These are phyloP conservation scores for Pisolithus orientalis DNA, from an alignment of 768 basidiomycete genomes.

Conservation along the genomic window DNA sequence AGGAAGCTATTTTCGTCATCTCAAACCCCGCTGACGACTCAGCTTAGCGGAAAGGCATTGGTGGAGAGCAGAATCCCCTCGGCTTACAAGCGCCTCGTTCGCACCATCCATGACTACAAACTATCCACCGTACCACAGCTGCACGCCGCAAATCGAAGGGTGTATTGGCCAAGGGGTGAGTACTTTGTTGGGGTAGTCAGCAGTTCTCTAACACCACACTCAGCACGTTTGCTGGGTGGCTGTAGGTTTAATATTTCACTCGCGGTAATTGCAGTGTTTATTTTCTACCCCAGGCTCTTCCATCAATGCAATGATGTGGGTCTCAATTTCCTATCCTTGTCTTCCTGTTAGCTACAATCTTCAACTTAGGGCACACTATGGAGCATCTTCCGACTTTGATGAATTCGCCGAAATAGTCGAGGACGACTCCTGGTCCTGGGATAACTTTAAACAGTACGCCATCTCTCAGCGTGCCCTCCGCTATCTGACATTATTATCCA, in stretches of 20 bases:
- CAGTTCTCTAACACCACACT: neutral
- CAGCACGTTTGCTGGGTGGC: slow-evolving; percentile 67
- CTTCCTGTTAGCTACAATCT: slow-evolving; percentile 4
- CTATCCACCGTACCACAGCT: slow-evolving; percentile 53
- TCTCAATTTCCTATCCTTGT: neutral
- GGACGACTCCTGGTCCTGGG: slow-evolving; percentile 51
- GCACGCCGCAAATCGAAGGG: slow-evolving; percentile 38
- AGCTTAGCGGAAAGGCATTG: slow-evolving; percentile 39
- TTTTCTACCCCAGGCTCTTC: slow-evolving; percentile 40
- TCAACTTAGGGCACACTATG: slow-evolving; percentile 42
- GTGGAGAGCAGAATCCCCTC: slow-evolving; percentile 38
- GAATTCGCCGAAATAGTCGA: slow-evolving; percentile 53
- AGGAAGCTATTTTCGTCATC: neutral
- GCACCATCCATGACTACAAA: slow-evolving; percentile 43
- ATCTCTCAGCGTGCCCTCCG: neutral
- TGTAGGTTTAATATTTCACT: slow-evolving; percentile 39
- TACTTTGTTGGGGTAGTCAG: neutral
- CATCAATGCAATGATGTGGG: slow-evolving; percentile 53
- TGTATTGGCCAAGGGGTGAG: slow-evolving; percentile 64
- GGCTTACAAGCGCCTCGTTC: slow-evolving; percentile 37
- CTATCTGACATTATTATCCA: slow-evolving; percentile 19
- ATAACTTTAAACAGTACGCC: slow-evolving; percentile 43
- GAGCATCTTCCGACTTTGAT: slow-evolving; percentile 63
- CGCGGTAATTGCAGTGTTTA: neutral
- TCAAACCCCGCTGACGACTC: neutral